Evolutionary conservation across 2,329 filamentous ascomycete species (phyloP).

Genomic region (Xylariaceae sp.): DNA sequence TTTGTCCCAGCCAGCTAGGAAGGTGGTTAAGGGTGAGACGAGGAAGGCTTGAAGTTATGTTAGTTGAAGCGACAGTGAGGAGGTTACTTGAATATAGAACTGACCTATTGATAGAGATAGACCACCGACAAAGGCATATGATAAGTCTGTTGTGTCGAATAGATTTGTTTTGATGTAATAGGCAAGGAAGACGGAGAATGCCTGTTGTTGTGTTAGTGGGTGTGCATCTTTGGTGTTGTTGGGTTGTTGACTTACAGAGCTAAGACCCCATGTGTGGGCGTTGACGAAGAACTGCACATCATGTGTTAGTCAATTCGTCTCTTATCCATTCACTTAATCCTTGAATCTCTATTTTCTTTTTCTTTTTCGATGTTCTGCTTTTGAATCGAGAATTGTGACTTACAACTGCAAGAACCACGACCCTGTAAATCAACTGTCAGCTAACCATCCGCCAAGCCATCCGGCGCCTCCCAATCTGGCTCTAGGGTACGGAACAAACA

Average conservation of each 20-base stretch:
- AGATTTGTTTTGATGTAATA: slow-evolving; percentile 52
- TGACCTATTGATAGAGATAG: slow-evolving; percentile 55
- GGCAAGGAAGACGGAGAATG: slow-evolving; percentile 54
- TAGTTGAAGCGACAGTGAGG: not conserved
- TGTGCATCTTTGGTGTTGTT: slow-evolving; percentile 7
- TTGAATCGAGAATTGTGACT: not conserved
- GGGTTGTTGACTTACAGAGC: slow-evolving; percentile 45
- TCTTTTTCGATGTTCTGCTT: not conserved
- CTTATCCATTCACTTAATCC: not conserved
- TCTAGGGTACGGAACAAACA: not conserved
- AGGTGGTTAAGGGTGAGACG: slow-evolving; percentile 62
- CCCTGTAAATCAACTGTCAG: slow-evolving; percentile 4
- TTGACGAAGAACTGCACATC: slow-evolving; percentile 46
- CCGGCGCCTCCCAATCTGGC: no score
- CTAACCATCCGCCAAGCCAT: not conserved
- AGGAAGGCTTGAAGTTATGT: slow-evolving; percentile 47
- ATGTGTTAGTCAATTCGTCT: slow-evolving; percentile 1
- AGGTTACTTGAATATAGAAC: not conserved
- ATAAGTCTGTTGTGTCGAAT: slow-evolving; percentile 59
- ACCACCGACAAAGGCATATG: slow-evolving; percentile 74
- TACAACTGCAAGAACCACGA: slow-evolving; percentile 49
- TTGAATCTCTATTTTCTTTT: not conserved
- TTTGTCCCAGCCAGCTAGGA: slow-evolving; percentile 45
- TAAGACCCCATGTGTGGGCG: slow-evolving; percentile 70
- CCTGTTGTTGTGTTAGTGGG: slow-evolving; percentile 32